Base-by-base conservation (phyloP, 148 eudicot species). In the Pharnaceum exiguum region DNA sequence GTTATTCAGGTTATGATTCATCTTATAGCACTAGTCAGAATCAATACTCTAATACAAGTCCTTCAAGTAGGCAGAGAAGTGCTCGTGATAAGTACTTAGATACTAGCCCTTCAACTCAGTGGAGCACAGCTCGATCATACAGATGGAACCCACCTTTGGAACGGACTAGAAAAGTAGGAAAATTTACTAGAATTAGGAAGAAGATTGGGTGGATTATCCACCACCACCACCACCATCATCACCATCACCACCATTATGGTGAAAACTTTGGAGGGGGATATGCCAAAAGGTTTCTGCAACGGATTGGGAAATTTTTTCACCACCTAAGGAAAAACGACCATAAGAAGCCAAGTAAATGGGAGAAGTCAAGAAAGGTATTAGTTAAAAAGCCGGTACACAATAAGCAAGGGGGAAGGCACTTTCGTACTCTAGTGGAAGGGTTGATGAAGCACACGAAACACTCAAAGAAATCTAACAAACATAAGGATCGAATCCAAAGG, bases 171-270 rank as follows among this genome's bases (percentile, higher is more conserved):
- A 30, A 30, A 13, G 46, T 8, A 16, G 82, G 90, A 12, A 50
- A 68, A 21, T 71, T 77, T 28, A 79, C 62, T 63, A 79, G 71
- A 51, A 27, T 87, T 13, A 68, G 81, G 73, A 79, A 70, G 65
- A 82, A 73, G 70, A 35, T 87, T 39, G 82, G 88, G 23, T 65
- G 76, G 68, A 69, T 87, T 12, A 75, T 87, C 61, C 90, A 87
- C 68, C 85, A 79, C 62, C 95, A 81, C 6, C 89, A 82, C 28
- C 90, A 81, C 36, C 87, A 85, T 64, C 91, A 82, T 61, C 87
- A 81, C 51, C 82, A 76, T 60, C 81, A 66, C 43, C 71, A 83
- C 16, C 59, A 71, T 46, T 62, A 39, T 19, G 42, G 40, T 18
- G 57, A 73, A 40, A 66, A 65, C 45, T 45, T 35, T 42, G 58